Conservation (phyloP, 352 stramenopile species). For the Phytophthora vignae region DNA sequence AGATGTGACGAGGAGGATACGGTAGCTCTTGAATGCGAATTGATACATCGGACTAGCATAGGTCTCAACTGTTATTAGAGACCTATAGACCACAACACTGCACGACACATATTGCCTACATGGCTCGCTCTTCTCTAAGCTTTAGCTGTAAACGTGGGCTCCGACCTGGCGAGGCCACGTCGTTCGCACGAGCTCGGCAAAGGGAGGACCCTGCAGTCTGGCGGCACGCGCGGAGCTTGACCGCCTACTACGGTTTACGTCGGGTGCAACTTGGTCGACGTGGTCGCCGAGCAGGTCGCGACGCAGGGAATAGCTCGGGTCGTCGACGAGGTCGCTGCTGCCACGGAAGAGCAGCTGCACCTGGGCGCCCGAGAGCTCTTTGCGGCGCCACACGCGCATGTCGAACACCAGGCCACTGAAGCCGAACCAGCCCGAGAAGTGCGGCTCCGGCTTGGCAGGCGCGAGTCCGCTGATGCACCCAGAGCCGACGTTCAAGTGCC, state of each 20-base stretch:
- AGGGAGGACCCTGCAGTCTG: slow-evolving; percentile 38
- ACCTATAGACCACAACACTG: neutral
- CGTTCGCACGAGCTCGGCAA: slow-evolving; percentile 56
- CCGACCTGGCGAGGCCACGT: slow-evolving; percentile 70
- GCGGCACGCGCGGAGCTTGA: slow-evolving; percentile 14
- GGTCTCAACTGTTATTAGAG: neutral
- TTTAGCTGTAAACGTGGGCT: slow-evolving; percentile 64
- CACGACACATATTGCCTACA: neutral
- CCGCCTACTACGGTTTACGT: slow-evolving; percentile 12
- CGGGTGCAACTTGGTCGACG: slow-evolving; percentile 10
- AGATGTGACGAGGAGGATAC: neutral
- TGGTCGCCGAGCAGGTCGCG: slow-evolving; percentile 39
- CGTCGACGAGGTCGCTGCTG: slow-evolving; percentile 55
- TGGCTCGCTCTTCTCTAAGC: neutral
- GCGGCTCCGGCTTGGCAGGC: slow-evolving; percentile 57
- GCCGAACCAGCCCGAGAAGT: slow-evolving; percentile 76
- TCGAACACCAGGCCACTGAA: slow-evolving; percentile 77
- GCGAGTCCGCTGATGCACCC: slow-evolving; percentile 68
- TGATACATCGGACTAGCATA: neutral
- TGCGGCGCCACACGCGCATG: slow-evolving; percentile 56
- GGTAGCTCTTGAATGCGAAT: neutral
- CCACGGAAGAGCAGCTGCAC: slow-evolving; percentile 75
- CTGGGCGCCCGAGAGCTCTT: slow-evolving; percentile 53
- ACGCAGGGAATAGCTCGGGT: slow-evolving; percentile 61
- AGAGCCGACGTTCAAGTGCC: slow-evolving; percentile 63